Conservation (phyloP, 2,329 filamentous ascomycete genomes). For the Elsinoe ampelina region DNA sequence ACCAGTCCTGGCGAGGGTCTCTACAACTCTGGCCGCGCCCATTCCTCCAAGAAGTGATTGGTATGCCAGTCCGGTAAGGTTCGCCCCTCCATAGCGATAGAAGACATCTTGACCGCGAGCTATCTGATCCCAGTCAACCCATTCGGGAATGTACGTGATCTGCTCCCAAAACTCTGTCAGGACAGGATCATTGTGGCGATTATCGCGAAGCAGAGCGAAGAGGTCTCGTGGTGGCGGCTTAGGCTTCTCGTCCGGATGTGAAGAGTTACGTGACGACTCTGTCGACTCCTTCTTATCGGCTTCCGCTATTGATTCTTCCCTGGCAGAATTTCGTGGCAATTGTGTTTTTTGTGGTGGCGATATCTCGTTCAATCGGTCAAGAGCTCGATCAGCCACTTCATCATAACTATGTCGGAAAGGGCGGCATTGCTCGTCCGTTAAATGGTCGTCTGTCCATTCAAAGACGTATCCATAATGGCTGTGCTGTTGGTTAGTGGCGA, state of each 20-base stretch:
- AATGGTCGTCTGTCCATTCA: constrained; percentile 57
- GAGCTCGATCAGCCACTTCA: constrained; percentile 54
- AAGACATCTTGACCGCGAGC: constrained; percentile 66
- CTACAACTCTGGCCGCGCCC: constrained; percentile 63
- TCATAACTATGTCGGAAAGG: constrained; percentile 60
- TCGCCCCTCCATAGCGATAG: constrained; percentile 63
- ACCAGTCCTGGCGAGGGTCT: constrained; percentile 64
- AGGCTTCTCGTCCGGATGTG: constrained; percentile 5
- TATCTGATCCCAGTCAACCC: constrained; percentile 73
- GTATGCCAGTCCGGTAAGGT: constrained; percentile 55
- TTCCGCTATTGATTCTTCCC: constrained; percentile 5
- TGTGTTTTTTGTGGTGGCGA: constrained; percentile 38
- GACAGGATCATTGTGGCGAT: constrained; percentile 48
- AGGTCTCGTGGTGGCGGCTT: constrained; percentile 41
- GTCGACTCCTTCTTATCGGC: constrained; percentile 20
- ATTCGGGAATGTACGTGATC: constrained; percentile 57
- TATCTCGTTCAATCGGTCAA: constrained; percentile 55
- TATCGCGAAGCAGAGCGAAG: constrained; percentile 52
- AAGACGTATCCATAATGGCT: constrained; percentile 59
- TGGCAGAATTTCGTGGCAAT: constrained; percentile 32
- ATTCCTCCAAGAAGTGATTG: constrained; percentile 60
- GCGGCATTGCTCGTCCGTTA: constrained; percentile 49
- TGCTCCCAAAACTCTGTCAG: constrained; percentile 54
- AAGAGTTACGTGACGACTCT: constrained; percentile 15
- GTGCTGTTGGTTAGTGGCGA: constrained; percentile 2